phyloP scores from a whole-genome alignment of 352 stramenopile species.

The Pythium diclinum region DNA sequence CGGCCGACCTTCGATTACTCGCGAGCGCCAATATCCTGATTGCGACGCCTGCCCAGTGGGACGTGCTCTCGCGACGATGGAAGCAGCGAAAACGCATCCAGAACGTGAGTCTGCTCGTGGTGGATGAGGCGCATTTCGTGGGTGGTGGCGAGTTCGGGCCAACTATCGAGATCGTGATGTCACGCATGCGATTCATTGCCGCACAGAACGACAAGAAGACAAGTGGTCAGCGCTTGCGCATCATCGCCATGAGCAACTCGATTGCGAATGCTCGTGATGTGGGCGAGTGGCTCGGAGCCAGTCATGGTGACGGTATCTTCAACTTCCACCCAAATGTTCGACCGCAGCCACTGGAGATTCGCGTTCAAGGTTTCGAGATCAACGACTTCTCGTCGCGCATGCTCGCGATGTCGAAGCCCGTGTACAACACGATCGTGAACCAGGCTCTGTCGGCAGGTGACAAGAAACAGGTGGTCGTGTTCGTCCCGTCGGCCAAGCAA shows the following conservation, averaged over 20 bases:
- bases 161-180: conserved; percentile 97
- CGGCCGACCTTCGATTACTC: conserved; percentile 92
- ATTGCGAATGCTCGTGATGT: conserved; percentile 98
- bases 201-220: conserved; percentile 83
- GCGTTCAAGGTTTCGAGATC: conserved; percentile 97
- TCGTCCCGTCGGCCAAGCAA: conserved; percentile 97
- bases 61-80: conserved; percentile 95
- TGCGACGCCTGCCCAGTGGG: conserved; percentile 93
- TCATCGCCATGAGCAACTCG: conserved; percentile 95
- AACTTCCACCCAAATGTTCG: conserved; percentile 96
- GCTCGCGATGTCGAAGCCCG: conserved; percentile 97
- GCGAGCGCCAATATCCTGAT: conserved; percentile 91
- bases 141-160: conserved; percentile 85
- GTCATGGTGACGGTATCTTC: conserved; percentile 85
- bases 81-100: conserved; percentile 97
- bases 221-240: conserved; percentile 66
- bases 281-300: conserved; percentile 97
- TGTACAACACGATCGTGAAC: conserved; percentile 94
- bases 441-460: conserved; percentile 43
- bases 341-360: conserved; percentile 96
- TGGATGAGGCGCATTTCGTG: conserved; percentile 98
- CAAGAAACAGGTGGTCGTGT: conserved; percentile 93
- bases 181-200: conserved; percentile 96
- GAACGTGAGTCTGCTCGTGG: conserved; percentile 91
- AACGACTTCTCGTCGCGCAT: conserved; percentile 96